Evolutionary conservation across 768 basidiomycete species (phyloP), one percentile per base, ranked within the genome.

Genomic region (Lentinula boryana): DNA sequence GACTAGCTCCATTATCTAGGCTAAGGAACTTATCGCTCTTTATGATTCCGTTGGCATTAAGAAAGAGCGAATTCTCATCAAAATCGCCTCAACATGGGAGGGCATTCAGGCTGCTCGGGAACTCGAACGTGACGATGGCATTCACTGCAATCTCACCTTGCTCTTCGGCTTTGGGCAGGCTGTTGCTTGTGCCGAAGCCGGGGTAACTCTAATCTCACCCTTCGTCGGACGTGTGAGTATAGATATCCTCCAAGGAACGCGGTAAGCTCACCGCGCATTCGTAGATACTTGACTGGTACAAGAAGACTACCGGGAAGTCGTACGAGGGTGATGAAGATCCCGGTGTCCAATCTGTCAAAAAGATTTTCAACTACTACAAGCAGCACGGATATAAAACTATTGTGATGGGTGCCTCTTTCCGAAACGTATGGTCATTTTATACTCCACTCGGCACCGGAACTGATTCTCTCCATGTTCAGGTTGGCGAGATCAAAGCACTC

Each of bases 351-450:
- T 95, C 92, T 44, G 97, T 99, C 64, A 89, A 92, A 81, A 90
- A 84, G 77, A 99, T 99, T 80, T 99, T 89, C 87, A 92, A 96
- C 82, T 98, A 95, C 77, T 99, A 99, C 86, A 98, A 98, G 84
- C 95, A 97, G 73, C 85, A 98, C 78, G 83, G 84, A 62, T 98
- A 99, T 85, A 93, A 95, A 70, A 99, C 97, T 68, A 98, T 99
- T 76, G 96, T 98, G 74, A 98, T 98, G 97, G 97, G 96, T 72
- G 97, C 97, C 62, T 96, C 94, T 35, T 98, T 99, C 95, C 91
- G 97, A 72, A 98, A 98, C 81, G 88, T 95, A 67, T 61, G 89
- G 78, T 3, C 16, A 38, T 23, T 46, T 56, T 5, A 41, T 10
- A 56, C 32, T 13, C 56, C 40, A 27, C 10, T 4, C 12, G 41